Conservation (phyloP, 331 rosid species). For the Quercus phellos region DNA sequence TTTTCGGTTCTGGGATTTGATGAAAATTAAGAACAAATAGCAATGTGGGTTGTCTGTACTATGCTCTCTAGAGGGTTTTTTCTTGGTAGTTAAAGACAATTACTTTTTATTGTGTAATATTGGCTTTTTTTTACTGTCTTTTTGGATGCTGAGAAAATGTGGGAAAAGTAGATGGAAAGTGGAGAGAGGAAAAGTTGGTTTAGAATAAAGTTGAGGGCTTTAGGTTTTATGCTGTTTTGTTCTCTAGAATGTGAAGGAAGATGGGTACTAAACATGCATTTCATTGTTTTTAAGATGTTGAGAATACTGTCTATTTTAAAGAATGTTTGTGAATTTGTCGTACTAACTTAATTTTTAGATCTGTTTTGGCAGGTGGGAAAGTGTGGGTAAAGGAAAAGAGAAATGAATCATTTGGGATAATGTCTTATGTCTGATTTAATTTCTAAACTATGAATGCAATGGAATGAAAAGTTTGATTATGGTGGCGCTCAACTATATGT, state of each 20-base stretch:
- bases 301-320: background rate
- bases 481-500: background rate
- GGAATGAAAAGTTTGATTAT: background rate
- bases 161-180: background rate
- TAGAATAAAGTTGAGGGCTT: background rate
- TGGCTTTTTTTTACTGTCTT: background rate
- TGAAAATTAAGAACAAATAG: background rate
- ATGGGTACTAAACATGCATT: background rate
- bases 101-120: background rate
- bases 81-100: background rate
- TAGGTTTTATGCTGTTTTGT: background rate
- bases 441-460: background rate
- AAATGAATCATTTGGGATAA: background rate
- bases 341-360: background rate
- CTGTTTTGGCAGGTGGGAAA: background rate
- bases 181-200: background rate
- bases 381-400: background rate
- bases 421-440: background rate
- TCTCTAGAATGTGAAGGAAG: background rate
- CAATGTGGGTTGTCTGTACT: background rate
- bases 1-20: background rate
- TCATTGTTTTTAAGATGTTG: background rate
- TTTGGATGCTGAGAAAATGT: slow-evolving; percentile 13
- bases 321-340: background rate
- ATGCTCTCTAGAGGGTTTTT: background rate